phyloP scores from a whole-genome alignment of 2,329 filamentous ascomycete genomes.

The Fusarium camptoceras region DNA sequence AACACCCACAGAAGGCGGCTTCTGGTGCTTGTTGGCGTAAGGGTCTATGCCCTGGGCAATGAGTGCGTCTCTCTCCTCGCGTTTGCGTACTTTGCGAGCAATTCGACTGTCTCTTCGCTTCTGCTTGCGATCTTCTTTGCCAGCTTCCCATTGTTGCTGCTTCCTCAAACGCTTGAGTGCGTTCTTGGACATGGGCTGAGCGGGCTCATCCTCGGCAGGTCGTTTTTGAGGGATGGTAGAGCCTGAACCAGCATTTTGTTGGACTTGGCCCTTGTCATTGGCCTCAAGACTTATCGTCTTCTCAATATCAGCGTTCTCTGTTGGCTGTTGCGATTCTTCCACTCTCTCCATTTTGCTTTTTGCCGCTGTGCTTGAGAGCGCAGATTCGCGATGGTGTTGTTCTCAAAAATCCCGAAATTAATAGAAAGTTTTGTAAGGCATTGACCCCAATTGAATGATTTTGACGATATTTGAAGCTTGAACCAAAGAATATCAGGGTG shows the following conservation, averaged over 20 bases:
- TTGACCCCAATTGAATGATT: background rate
- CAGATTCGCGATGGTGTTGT: background rate
- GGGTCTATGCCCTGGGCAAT: conserved; percentile 62
- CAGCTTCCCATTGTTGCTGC: conserved; percentile 80
- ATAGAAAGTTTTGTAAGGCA: background rate
- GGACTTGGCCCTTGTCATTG: background rate
- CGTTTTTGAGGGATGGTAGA: conserved; percentile 10
- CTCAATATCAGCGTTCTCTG: background rate
- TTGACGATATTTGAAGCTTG: background rate
- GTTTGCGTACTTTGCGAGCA: conserved; percentile 60
- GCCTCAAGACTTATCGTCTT: background rate
- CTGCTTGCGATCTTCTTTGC: conserved; percentile 68
- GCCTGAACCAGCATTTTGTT: background rate
- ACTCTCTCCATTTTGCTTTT: background rate
- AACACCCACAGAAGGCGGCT: conserved; percentile 63
- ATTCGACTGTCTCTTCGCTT: conserved; percentile 67
- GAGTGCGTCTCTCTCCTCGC: conserved; percentile 61
- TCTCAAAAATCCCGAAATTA: rapidly evolving
- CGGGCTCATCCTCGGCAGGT: conserved; percentile 12
- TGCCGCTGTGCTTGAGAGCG: background rate
- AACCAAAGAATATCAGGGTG: conserved; percentile 8
- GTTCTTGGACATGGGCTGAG: conserved; percentile 77
- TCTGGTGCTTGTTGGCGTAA: conserved; percentile 50
- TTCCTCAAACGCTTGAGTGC: conserved; percentile 83
- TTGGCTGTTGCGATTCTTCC: background rate